These are phyloP conservation scores for Grigorovia yakushimaensis DNA, from an alignment of 805 yeast species.

Conservation along the genomic window DNA sequence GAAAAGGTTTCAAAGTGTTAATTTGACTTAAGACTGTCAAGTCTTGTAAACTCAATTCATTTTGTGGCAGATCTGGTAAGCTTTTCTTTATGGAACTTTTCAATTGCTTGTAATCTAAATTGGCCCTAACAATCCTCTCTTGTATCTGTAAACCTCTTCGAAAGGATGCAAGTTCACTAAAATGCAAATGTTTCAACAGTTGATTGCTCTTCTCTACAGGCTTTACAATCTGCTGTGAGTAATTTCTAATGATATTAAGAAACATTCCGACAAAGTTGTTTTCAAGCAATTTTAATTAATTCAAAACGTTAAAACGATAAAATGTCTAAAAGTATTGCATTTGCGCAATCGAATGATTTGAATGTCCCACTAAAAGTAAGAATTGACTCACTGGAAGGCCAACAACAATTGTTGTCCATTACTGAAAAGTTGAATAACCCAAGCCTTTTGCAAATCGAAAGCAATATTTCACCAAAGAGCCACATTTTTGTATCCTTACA, in stretches of 20 bases:
- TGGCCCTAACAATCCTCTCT: slow-evolving; percentile 43
- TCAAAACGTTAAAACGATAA: too few species aligned
- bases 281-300: too few species aligned
- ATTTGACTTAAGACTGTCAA: slow-evolving; percentile 36
- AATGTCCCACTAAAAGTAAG: slow-evolving; percentile 40
- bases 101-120: slow-evolving; percentile 46
- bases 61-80: slow-evolving; percentile 31
- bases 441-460: slow-evolving; percentile 31
- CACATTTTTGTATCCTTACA: slow-evolving; percentile 38
- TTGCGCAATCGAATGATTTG: slow-evolving; percentile 48
- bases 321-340: slow-evolving; percentile 25
- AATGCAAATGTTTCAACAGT: slow-evolving; percentile 36
- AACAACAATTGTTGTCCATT: slow-evolving; percentile 31
- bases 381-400: slow-evolving; percentile 39
- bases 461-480: slow-evolving; percentile 30
- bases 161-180: slow-evolving; percentile 33
- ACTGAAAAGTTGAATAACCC: slow-evolving; percentile 43
- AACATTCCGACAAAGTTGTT: background rate
- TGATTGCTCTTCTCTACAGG: slow-evolving; percentile 30
- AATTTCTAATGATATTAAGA: background rate
- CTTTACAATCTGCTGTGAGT: slow-evolving; percentile 9
- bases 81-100: slow-evolving; percentile 39
- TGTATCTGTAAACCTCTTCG: slow-evolving; percentile 47
- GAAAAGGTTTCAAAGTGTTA: slow-evolving; percentile 43
- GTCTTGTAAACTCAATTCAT: slow-evolving; percentile 39